phyloP scores from a whole-genome alignment of 371 early-diverging fungal genomes.

The Mortierella sp. region DNA sequence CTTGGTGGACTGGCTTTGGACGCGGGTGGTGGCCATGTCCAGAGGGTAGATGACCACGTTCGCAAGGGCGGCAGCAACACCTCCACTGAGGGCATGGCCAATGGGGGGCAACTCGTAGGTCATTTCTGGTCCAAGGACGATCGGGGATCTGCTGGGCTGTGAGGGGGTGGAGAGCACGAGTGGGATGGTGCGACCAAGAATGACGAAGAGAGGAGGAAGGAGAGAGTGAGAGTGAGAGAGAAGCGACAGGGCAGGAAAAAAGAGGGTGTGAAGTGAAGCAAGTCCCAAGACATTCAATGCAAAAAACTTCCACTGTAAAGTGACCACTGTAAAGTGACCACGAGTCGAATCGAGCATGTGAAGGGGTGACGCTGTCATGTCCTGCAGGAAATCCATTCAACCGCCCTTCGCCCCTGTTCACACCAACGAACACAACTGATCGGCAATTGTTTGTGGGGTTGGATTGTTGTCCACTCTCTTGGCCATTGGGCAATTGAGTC shows the following conservation, averaged over 20 bases:
- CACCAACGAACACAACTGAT: no score
- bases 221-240: conserved; percentile 1
- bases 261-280: conserved; percentile 1
- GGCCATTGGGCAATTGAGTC: no score
- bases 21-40: conserved; percentile 62
- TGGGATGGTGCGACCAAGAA: background rate
- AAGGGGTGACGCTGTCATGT: background rate
- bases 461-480: no score
- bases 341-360: background rate
- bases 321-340: background rate
- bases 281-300: background rate
- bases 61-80: conserved; percentile 66
- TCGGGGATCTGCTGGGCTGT: background rate
- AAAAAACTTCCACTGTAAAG: background rate
- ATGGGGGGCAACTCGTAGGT: conserved; percentile 66
- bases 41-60: conserved; percentile 70
- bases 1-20: conserved; percentile 48
- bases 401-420: background rate
- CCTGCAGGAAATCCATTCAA: background rate
- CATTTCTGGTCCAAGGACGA: conserved; percentile 10
- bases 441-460: no score
- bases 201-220: background rate
- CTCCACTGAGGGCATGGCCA: conserved; percentile 70
- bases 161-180: background rate
- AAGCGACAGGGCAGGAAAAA: background rate